Base-by-base conservation (phyloP, 768 basidiomycete species). In the Podaxis carcinomalis region DNA sequence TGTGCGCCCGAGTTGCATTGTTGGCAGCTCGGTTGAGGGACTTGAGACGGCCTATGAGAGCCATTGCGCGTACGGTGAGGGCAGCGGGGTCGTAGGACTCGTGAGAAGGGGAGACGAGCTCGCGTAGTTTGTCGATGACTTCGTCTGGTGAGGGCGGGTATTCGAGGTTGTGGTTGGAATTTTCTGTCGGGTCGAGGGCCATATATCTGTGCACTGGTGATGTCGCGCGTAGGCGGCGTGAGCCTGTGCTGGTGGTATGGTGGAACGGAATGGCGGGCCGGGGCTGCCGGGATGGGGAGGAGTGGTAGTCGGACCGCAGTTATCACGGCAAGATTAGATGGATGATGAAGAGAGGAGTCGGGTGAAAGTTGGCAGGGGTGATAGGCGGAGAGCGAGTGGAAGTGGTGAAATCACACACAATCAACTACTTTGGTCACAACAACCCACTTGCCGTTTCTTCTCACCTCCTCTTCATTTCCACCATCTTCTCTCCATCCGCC, bases 41-140 rank as follows among this genome's bases (percentile, higher is more conserved):
- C 72, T 93, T 93, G 68, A 95, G 83, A 51, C 87, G 87, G 32
- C 86, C 86, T 46, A 93, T 83, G 71, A 95, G 87, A 3, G 89
- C 86, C 68, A 85, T 83, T 21, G 89, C 87, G 57, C 85, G 86
- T 62, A 85, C 80, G 50, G 87, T 85, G 55, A 90, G 66, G 2
- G 81, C 70, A 11, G 78, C 73, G 27, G 79, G 67, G 62, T 89
- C 85, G 53, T 79, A 65, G 51, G 77, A 71, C 62, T 74, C 71
- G 69, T 75, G 69, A 28, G 69, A 51, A 1, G 77, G 73, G 39
- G 80, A 77, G 63, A 86, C 86, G 69, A 92, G 83, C 64, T 85
- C 83, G 68, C 81, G 83, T 55, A 92, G 80, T 65, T 77, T 80
- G 68, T 83, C 77, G 67, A 91, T 78, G 70, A 88, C 79, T 58